Conservation (phyloP, 1,139 yeast species). For the Taphrina sp. region DNA sequence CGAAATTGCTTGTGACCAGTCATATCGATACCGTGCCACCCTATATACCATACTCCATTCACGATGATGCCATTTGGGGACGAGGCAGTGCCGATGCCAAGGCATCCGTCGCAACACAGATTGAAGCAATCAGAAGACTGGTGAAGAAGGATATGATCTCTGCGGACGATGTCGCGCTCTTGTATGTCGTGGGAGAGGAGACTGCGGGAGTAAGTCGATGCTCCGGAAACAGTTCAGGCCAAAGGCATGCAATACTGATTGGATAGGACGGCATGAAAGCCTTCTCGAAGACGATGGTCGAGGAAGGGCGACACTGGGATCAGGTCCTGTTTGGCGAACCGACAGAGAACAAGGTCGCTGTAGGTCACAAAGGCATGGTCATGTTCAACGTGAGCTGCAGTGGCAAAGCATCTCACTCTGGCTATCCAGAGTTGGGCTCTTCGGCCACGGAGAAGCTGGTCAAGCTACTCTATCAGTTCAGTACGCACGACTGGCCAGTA, state of each 20-base stretch:
- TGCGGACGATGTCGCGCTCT: conserved; percentile 58
- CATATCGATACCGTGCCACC: conserved; percentile 77
- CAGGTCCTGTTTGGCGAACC: conserved; percentile 72
- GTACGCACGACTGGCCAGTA: conserved; percentile 49
- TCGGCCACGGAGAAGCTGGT: conserved; percentile 61
- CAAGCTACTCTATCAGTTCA: conserved; percentile 51
- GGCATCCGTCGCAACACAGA: conserved; percentile 64
- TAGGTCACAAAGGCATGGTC: conserved; percentile 65
- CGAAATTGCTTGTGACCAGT: conserved; percentile 57
- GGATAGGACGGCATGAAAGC: conserved; percentile 26
- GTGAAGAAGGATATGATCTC: conserved; percentile 46
- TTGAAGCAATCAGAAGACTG: conserved; percentile 54
- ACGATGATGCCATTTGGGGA: conserved; percentile 58
- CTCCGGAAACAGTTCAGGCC: too few relatives aligned
- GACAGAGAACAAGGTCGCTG: conserved; percentile 65
- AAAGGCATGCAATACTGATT: too few relatives aligned
- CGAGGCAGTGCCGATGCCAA: conserved; percentile 70
- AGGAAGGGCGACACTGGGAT: conserved; percentile 49
- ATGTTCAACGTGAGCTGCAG: conserved; percentile 49
- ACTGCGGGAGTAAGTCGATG: conserved; percentile 49
- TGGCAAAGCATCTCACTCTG: conserved; percentile 64
- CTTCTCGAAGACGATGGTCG: conserved; percentile 14
- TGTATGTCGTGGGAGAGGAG: conserved; percentile 72
- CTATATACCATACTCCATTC: conserved; percentile 53
- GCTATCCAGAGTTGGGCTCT: conserved; percentile 67